Evolutionary conservation across 1,284 basidiomycete genomes (phyloP), one percentile per base, ranked within the genome.

Genomic region (Wolfiporia cocos): DNA sequence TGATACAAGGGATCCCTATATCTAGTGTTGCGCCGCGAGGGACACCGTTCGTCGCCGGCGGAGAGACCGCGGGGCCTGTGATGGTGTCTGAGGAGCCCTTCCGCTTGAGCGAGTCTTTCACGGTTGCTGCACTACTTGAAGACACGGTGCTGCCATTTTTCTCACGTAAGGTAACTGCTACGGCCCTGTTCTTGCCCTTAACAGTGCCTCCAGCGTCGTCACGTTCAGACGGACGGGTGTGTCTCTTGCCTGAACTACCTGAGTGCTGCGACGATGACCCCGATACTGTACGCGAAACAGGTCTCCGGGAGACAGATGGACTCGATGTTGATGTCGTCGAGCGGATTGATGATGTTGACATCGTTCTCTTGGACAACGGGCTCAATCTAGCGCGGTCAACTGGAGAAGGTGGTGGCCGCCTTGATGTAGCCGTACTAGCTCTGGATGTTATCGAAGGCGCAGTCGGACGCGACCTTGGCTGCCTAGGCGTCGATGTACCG

Each of bases 1-100:
- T 88, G 56, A 95, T 91, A 65, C 92, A 95, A 0, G 91, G 90
- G 36, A 95, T 94, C 5, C 92, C 92, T 17, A 94, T 80, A 32
- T 88, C 81, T 29, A 96, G 75, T 4, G 78, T 82, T 1, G 86
- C 79, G 1, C 92, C 91, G 10, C 68, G 69, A 6, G 73, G 73
- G 2, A 59, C 34, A 14, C 46, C 46, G 30, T 32, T n/a, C 17
- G 34, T 34, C 31, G 44, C 24, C 38, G 49, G 35, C 37, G 46
- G 11, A 40, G 43, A 18, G 17, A 30, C 21, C 1, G 44, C 47
- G 1, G 57, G 50, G 19, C 61, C 63, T 2, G 58, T 66, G 40
- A 68, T 61, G 0, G 67, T 67, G 40, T 69, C 68, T 0, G 59
- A 49, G 1, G 66, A 68, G 37, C 49, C 55, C 49, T 66, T 67